phyloP scores from a whole-genome alignment of 305 asterid species.

The Fraxinus paxiana region DNA sequence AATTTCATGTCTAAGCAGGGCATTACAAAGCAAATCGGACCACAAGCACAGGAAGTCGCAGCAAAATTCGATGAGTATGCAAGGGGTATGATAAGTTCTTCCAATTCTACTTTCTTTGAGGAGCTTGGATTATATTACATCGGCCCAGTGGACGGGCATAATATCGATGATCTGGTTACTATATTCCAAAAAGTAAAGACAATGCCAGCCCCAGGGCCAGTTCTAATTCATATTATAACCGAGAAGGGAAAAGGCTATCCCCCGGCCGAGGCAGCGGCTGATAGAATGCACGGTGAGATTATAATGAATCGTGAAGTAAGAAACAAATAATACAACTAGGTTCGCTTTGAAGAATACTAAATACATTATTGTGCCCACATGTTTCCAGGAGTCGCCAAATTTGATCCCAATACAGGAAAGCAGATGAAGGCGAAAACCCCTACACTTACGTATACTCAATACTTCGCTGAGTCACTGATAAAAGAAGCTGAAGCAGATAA shows the following conservation, averaged over 20 bases:
- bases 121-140: conserved; percentile 59
- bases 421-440: conserved; percentile 34
- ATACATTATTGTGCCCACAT: background rate
- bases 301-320: background rate
- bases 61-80: conserved; percentile 39
- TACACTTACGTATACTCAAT: conserved; percentile 49
- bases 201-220: conserved; percentile 55
- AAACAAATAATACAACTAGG: background rate
- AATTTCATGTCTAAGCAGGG: conserved; percentile 26
- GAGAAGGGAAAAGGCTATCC: conserved; percentile 70
- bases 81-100: conserved; percentile 34
- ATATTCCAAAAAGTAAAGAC: conserved; percentile 49
- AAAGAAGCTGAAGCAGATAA: conserved; percentile 57
- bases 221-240: conserved; percentile 48
- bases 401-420: conserved; percentile 50
- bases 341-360: background rate
- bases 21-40: conserved; percentile 48
- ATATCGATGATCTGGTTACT: conserved; percentile 42
- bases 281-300: conserved; percentile 59
- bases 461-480: conserved; percentile 52
- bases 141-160: conserved; percentile 61
- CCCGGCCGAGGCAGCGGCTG: conserved; percentile 60
- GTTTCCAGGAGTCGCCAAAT: conserved; percentile 52
- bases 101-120: conserved; percentile 50
- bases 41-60: conserved; percentile 45